Conservation (phyloP, 495 filamentous ascomycete species). For the Bacidia rubella region DNA sequence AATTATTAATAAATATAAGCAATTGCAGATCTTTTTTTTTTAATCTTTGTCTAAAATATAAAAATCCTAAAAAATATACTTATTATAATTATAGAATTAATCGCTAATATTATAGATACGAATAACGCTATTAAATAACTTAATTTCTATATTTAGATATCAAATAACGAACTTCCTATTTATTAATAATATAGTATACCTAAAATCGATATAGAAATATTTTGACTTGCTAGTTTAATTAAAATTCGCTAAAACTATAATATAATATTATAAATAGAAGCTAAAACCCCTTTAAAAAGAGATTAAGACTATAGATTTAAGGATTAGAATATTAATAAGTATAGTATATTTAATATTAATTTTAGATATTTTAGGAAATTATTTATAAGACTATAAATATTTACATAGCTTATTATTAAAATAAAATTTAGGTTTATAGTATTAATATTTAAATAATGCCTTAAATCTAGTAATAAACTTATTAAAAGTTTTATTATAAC, state of each 20-base stretch:
- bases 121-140: neutral
- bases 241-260: neutral
- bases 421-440: no score
- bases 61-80: conserved; percentile 1
- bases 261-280: conserved; percentile 1
- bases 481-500: no score
- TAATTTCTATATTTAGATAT: neutral
- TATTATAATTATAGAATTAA: neutral
- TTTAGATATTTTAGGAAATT: no score
- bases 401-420: neutral
- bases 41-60: neutral
- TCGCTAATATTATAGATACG: neutral
- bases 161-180: neutral
- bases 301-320: neutral
- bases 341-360: no score
- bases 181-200: conserved; percentile 1
- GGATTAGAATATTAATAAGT: neutral
- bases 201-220: neutral
- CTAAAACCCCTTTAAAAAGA: neutral
- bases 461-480: no score
- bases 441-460: no score
- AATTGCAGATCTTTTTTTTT: neutral
- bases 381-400: no score
- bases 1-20: conserved; percentile 2
- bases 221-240: neutral